Evolutionary conservation across 495 filamentous ascomycete species (phyloP).

Genomic region (Aspergillus taichungensis): DNA sequence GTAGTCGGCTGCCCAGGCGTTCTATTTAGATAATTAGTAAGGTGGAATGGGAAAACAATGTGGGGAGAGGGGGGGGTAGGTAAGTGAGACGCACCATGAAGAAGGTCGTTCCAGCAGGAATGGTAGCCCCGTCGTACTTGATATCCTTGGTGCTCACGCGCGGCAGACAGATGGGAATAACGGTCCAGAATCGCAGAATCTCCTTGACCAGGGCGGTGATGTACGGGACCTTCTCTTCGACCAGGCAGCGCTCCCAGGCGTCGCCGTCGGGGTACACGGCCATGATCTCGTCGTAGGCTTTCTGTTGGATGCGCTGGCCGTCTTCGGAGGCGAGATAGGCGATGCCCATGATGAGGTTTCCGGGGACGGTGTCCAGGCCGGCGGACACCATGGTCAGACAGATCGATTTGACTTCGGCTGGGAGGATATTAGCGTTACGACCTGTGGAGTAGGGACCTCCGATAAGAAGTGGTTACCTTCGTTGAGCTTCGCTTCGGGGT

Average conservation of each 20-base stretch:
- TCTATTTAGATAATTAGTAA: conserved; percentile 25
- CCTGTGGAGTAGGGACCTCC: background rate
- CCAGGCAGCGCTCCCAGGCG: conserved; percentile 55
- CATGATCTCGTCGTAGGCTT: conserved; percentile 55
- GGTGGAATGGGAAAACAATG: background rate
- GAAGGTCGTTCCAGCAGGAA: conserved; percentile 57
- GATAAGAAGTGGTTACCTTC: conserved; percentile 35
- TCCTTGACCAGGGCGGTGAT: conserved; percentile 63
- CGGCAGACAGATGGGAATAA: conserved; percentile 66
- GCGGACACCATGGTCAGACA: conserved; percentile 70
- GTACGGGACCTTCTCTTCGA: conserved; percentile 64
- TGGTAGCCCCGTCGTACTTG: conserved; percentile 46
- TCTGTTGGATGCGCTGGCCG: conserved; percentile 54
- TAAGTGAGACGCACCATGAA: conserved; percentile 43
- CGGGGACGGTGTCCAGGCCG: conserved; percentile 60
- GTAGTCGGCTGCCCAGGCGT: conserved; percentile 63
- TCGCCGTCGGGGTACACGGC: conserved; percentile 54
- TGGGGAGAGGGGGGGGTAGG: background rate
- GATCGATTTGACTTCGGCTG: conserved; percentile 62
- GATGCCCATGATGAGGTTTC: conserved; percentile 62
- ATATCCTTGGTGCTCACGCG: conserved; percentile 57
- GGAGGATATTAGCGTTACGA: conserved; percentile 1
- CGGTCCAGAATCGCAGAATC: conserved; percentile 60
- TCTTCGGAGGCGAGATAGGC: conserved; percentile 56
- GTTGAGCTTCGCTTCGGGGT: conserved; percentile 52